Percentiles rank a stretch among this genome's conserved stretches.
Evolutionary conservation across 108 stramenopile genomes (phyloP).

Genomic region (Phaeodactylum tricornutum): DNA sequence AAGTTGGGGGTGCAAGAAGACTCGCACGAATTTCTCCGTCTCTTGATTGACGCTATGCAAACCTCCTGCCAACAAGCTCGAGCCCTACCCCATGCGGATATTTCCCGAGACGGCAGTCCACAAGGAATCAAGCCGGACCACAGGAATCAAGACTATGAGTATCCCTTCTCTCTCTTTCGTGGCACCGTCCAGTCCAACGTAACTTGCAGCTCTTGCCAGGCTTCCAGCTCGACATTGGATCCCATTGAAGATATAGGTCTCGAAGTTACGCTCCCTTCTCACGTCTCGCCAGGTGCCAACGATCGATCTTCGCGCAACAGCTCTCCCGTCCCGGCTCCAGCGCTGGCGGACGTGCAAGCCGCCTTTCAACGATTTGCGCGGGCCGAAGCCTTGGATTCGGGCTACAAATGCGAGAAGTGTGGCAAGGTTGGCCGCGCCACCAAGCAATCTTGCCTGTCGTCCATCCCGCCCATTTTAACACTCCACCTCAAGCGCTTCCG

Average conservation of each 20-base stretch:
- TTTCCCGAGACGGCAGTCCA: conserved; percentile 19
- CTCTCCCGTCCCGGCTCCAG: conserved; percentile 13
- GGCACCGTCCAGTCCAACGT: conserved; percentile 81
- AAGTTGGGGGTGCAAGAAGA: conserved; percentile 93
- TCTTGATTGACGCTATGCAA: conserved; percentile 92
- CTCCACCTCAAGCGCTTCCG: conserved; percentile 83
- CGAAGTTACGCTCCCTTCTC: conserved; percentile 41
- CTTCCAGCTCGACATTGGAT: conserved; percentile 60
- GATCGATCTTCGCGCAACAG: conserved; percentile 10
- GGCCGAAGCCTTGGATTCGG: conserved; percentile 66
- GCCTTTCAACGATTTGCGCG: conserved; percentile 69
- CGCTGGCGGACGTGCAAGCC: conserved; percentile 43
- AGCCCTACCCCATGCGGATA: not conserved
- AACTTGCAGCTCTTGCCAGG: conserved; percentile 53
- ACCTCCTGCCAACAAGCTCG: conserved; percentile 64
- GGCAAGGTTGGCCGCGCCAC: conserved; percentile 73
- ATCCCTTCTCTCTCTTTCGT: conserved; percentile 82
- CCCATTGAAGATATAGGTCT: conserved; percentile 88
- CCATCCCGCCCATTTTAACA: conserved; percentile 79
- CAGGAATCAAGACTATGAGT: conserved; percentile 35
- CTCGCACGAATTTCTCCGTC: conserved; percentile 94
- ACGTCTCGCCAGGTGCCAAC: not conserved
- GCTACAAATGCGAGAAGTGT: conserved; percentile 85
- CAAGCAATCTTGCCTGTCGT: conserved; percentile 70
- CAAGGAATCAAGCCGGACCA: conserved; percentile 1